Conservation (phyloP, 164 flowering plant genomes). For the Kalanchoe fedtschenkoi region DNA sequence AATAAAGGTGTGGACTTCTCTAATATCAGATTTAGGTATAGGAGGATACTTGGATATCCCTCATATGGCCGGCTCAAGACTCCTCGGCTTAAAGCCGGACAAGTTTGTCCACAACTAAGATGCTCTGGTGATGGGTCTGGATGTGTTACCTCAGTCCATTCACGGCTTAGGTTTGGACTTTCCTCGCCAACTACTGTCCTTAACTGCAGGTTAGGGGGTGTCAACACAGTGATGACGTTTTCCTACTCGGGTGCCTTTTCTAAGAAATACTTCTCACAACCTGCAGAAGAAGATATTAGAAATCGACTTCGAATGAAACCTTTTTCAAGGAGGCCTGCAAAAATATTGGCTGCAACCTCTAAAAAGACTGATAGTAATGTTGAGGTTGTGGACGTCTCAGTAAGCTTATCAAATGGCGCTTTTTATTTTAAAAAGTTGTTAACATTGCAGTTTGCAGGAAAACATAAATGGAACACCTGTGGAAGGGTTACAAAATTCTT, state of each 20-base stretch:
- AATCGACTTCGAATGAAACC: constrained; percentile 7
- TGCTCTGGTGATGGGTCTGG: neutral
- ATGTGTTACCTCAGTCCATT: too few species aligned
- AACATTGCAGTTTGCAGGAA: constrained; percentile 32
- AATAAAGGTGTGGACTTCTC: neutral
- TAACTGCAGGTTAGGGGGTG: neutral
- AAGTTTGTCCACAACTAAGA: neutral
- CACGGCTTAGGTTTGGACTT: neutral
- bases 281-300: constrained; percentile 13
- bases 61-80: neutral
- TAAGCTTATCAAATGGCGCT: neutral
- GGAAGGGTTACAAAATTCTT: constrained; percentile 15
- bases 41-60: neutral
- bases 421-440: constrained; percentile 10
- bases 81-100: neutral
- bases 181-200: neutral
- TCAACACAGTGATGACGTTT: neutral
- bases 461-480: constrained; percentile 12
- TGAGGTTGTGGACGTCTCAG: neutral
- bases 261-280: constrained; percentile 16
- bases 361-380: constrained; percentile 8
- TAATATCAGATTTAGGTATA: neutral
- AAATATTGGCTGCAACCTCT: constrained; percentile 16
- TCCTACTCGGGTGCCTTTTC: constrained; percentile 8
- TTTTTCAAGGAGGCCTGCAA: constrained; percentile 18